Evolutionary conservation across 805 yeast genomes (phyloP).

Genomic region (Barnettozyma sucrosica): DNA sequence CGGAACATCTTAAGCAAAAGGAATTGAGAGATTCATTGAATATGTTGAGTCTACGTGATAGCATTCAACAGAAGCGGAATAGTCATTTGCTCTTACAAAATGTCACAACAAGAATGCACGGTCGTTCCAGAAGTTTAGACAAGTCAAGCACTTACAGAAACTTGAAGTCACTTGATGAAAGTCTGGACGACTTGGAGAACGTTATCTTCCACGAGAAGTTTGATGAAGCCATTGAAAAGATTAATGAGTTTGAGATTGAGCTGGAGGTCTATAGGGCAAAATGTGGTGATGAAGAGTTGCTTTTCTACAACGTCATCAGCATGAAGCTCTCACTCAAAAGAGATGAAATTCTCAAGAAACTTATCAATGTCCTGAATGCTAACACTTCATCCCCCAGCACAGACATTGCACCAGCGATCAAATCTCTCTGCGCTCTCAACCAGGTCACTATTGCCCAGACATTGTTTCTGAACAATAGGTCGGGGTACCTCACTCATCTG

Average conservation of each 20-base stretch:
- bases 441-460: conserved; percentile 44
- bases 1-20: conserved; percentile 40
- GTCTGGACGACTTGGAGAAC: conserved; percentile 65
- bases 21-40: conserved; percentile 40
- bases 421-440: conserved; percentile 35
- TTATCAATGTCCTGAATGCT: conserved; percentile 29
- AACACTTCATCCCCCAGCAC: conserved; percentile 21
- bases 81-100: conserved; percentile 42
- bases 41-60: conserved; percentile 30
- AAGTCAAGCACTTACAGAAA: conserved; percentile 36
- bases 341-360: conserved; percentile 27
- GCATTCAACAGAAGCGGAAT: conserved; percentile 22
- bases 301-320: conserved; percentile 29
- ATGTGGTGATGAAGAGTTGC: conserved; percentile 26
- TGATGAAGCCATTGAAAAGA: conserved; percentile 34
- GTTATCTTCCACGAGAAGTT: conserved; percentile 56
- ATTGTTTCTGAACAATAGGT: conserved; percentile 42
- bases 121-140: conserved; percentile 50
- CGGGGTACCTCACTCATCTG: conserved; percentile 40
- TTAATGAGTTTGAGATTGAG: conserved; percentile 30
- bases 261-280: conserved; percentile 13
- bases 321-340: conserved; percentile 29
- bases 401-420: conserved; percentile 23
- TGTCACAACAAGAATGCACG: conserved; percentile 55
- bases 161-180: conserved; percentile 51